Evolutionary conservation across 1,139 yeast genomes (phyloP), one percentile per base, ranked within the genome.

Genomic region (Geotrichum siamense): DNA sequence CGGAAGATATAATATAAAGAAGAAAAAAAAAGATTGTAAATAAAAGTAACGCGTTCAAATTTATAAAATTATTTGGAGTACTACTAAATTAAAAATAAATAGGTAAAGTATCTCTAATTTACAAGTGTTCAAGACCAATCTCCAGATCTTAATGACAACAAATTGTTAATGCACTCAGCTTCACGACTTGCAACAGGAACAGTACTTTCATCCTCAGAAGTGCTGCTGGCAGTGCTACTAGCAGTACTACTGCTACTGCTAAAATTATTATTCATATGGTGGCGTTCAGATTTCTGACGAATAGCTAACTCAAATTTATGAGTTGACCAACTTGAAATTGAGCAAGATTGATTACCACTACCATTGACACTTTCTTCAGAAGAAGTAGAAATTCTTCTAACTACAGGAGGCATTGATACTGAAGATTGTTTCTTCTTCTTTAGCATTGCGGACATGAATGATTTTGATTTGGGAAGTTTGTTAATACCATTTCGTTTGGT

Each of bases 151-250:
- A 45, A 33, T 3, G 48, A 45, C 23, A 45, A 28, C 15, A 45
- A 23, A 25, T 45, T 45, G 28, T 43, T 45, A n/a, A 45, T 43
- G 31, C 48, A 45, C 29, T 45, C 48, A 2, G 43, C 48, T 34
- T 41, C 48, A 12, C 45, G 22, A 22, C 36, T 43, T n/a, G 38
- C 46, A 3, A 43, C 46, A 13, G 15, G 32, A 9, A 16, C 23
- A 10, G 12, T 32, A 15, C 13, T 28, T 2, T 39, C 43, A 3
- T 32, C 31, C 5, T 32, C 33, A 8, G 29, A 23, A 19, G 15
- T 10, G 27, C 43, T 39, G 22, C 38, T 30, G 20, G 28, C 17
- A 17, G 25, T 39, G 35, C 41, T 30, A 15, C 33, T 30, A 17
- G 9, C 9, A 2, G 34, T 21, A 22, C 22, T 15, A 9, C 10